phyloP scores from a whole-genome alignment of 2,329 filamentous ascomycete species.

The Sporothrix sp. region DNA sequence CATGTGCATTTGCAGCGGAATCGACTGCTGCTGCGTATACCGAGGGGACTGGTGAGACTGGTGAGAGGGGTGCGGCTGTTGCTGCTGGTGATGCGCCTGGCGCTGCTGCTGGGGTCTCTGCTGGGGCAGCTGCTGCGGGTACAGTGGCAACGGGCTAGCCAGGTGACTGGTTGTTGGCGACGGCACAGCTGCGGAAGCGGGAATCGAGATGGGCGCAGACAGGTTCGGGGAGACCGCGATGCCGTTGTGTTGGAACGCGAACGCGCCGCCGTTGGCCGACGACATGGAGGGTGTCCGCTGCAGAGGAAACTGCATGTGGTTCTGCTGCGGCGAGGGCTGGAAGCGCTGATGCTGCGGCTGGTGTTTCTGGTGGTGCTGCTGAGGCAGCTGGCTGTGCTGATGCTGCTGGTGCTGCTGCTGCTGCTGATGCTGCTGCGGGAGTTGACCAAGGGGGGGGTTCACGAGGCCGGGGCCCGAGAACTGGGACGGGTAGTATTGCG shows the following conservation, averaged over 20 bases:
- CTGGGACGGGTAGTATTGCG: slow-evolving; percentile 12
- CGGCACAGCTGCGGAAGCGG: slow-evolving; percentile 1
- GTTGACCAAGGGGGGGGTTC: slow-evolving; percentile 9
- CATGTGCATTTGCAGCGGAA: slow-evolving; percentile 7
- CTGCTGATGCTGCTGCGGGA: not conserved
- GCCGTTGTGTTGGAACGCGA: slow-evolving; percentile 9
- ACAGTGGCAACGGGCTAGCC: slow-evolving; percentile 13
- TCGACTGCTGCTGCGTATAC: slow-evolving; percentile 8
- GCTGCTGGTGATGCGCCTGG: not conserved
- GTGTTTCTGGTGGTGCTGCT: not conserved
- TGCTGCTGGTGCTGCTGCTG: not conserved
- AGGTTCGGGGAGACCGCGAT: slow-evolving; percentile 6
- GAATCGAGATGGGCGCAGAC: slow-evolving; percentile 9
- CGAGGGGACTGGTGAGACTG: slow-evolving; percentile 6
- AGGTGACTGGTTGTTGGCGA: slow-evolving; percentile 10
- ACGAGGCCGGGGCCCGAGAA: slow-evolving; percentile 6
- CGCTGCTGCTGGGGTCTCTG: not conserved
- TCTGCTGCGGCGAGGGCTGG: slow-evolving; percentile 8
- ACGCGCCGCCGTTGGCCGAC: slow-evolving; percentile 4
- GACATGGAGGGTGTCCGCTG: slow-evolving; percentile 10
- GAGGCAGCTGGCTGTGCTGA: not conserved
- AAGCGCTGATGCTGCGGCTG: slow-evolving; percentile 6
- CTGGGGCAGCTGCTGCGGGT: slow-evolving; percentile 9
- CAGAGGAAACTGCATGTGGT: slow-evolving; percentile 11
- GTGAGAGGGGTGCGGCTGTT: not conserved